Percentiles rank a stretch among this genome's conserved stretches.
These are phyloP conservation scores for Sideroxylon spinosum DNA, from an alignment of 179 eudicot species.

Conservation along the genomic window DNA sequence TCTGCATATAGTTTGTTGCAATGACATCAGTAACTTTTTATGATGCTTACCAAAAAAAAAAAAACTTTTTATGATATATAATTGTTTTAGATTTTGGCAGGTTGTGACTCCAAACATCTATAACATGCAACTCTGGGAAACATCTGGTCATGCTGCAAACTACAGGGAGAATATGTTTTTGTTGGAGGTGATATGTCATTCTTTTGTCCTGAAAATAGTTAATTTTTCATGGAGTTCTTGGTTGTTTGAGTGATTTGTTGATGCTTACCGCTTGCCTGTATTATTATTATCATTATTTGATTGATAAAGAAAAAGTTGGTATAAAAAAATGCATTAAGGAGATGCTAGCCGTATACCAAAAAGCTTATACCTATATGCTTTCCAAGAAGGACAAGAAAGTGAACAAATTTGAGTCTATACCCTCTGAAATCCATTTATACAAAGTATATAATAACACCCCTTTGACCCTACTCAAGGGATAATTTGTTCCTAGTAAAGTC, in stretches of 20 bases:
- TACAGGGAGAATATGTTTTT: slow-evolving; percentile 95
- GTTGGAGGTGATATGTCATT: slow-evolving; percentile 52
- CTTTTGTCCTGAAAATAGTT: background rate
- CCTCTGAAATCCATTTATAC: too few species aligned
- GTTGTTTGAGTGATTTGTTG: background rate
- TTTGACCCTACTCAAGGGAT: too few species aligned
- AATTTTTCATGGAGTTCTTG: background rate
- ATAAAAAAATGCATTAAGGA: too few species aligned
- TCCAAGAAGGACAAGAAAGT: too few species aligned
- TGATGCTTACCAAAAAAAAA: too few species aligned
- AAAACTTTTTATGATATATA: background rate
- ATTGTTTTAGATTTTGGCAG: slow-evolving; percentile 29
- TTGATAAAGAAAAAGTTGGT: too few species aligned
- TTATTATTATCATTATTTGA: background rate
- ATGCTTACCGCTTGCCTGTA: background rate
- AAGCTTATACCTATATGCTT: too few species aligned
- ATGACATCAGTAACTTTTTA: background rate
- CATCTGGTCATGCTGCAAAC: slow-evolving; percentile 96
- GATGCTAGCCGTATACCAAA: too few species aligned
- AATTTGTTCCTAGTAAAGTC: too few species aligned
- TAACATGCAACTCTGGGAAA: slow-evolving; percentile 95
- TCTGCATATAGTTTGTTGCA: background rate
- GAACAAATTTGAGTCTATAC: too few species aligned
- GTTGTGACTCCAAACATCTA: slow-evolving; percentile 83
- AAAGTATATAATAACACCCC: too few species aligned